phyloP scores from a whole-genome alignment of 2,329 filamentous ascomycete species.

The Fonsecaea pugnacius region DNA sequence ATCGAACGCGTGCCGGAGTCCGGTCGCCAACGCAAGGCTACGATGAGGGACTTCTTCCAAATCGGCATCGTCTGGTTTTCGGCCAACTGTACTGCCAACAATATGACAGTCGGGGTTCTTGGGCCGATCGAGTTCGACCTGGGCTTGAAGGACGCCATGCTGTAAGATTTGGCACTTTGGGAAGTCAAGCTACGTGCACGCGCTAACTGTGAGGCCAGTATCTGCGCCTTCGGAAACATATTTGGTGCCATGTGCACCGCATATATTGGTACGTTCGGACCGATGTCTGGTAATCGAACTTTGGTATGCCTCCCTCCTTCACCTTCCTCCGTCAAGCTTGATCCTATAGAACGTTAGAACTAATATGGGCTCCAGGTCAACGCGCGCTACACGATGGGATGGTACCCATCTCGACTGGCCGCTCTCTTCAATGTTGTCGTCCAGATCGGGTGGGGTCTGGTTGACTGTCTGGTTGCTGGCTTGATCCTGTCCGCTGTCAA shows the following conservation, averaged over 20 bases:
- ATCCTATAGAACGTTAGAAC: neutral
- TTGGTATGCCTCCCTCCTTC: constrained; percentile 58
- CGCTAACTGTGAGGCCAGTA: constrained; percentile 1
- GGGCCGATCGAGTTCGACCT: constrained; percentile 42
- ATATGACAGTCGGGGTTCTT: constrained; percentile 67
- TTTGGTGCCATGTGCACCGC: constrained; percentile 60
- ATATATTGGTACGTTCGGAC: constrained; percentile 67
- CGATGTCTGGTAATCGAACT: constrained; percentile 64
- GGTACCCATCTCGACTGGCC: constrained; percentile 67
- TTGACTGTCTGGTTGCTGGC: constrained; percentile 45
- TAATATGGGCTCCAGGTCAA: constrained; percentile 4
- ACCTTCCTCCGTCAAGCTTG: neutral
- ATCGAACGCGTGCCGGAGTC: constrained; percentile 62
- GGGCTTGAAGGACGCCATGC: constrained; percentile 13
- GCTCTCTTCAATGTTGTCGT: constrained; percentile 67
- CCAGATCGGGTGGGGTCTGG: constrained; percentile 59
- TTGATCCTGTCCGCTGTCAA: constrained; percentile 51
- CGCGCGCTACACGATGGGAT: constrained; percentile 65
- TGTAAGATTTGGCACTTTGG: constrained; percentile 5
- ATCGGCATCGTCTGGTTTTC: constrained; percentile 65
- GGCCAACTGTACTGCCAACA: constrained; percentile 66
- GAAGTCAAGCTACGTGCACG: neutral
- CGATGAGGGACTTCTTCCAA: constrained; percentile 62
- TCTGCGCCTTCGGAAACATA: constrained; percentile 58
- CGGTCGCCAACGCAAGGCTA: constrained; percentile 10